These are phyloP conservation scores for Phytopythium boreale DNA, from an alignment of 352 stramenopile genomes.

Conservation along the genomic window DNA sequence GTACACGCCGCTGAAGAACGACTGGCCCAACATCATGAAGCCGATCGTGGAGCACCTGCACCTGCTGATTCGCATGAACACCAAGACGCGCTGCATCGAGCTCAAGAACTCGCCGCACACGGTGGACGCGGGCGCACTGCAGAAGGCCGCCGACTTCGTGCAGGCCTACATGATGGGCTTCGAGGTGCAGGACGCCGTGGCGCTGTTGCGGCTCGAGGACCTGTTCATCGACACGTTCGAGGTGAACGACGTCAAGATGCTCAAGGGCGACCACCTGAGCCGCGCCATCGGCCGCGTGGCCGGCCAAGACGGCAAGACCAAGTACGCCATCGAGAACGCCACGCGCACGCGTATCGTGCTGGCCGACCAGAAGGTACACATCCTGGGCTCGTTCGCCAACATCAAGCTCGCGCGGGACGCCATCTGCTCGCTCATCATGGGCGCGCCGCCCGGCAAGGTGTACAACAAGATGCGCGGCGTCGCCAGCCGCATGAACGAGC, in stretches of 20 bases:
- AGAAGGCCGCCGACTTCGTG: constrained; percentile 98
- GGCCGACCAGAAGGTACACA: constrained; percentile 98
- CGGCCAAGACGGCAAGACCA: constrained; percentile 99
- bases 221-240: constrained; percentile 99
- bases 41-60: constrained; percentile 99
- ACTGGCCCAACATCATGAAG: constrained; percentile 98
- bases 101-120: constrained; percentile 95
- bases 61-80: constrained; percentile 98
- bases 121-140: constrained; percentile 91
- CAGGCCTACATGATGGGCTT: constrained; percentile 99
- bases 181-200: constrained; percentile 96
- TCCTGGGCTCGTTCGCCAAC: constrained; percentile 98
- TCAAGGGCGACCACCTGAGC: constrained; percentile 98
- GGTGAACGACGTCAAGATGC: constrained; percentile 96
- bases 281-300: constrained; percentile 98
- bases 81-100: constrained; percentile 98
- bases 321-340: constrained; percentile 99
- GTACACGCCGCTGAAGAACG: constrained; percentile 98
- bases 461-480: constrained; percentile 99
- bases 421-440: constrained; percentile 92
- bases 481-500: constrained; percentile 97
- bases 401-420: constrained; percentile 96
- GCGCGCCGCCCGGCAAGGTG: constrained; percentile 98
- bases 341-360: constrained; percentile 98
- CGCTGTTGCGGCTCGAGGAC: constrained; percentile 98